phyloP scores from a whole-genome alignment of 2,329 filamentous ascomycete genomes.

The Botrytis byssoidea region DNA sequence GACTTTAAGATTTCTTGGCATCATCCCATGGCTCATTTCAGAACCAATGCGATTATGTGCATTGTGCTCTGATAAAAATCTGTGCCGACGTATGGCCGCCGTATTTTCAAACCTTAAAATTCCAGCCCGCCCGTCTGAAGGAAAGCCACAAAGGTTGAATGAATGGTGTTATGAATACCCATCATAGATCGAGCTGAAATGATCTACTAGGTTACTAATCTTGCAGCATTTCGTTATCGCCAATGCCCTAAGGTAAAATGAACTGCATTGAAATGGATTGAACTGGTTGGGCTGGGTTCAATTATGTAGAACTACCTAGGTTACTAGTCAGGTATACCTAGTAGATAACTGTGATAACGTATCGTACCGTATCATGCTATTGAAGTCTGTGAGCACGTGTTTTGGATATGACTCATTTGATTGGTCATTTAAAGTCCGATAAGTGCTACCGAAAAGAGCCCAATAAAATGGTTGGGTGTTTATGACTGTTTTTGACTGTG shows the following conservation, averaged over 20 bases:
- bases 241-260: background rate
- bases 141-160: background rate
- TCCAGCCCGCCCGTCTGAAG: background rate
- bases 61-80: background rate
- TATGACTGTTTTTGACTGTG: background rate
- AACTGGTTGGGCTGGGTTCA: background rate
- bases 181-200: background rate
- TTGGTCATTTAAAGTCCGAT: background rate
- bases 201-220: background rate
- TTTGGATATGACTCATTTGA: background rate
- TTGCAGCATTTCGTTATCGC: background rate
- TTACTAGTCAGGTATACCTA: too few relatives aligned
- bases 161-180: background rate
- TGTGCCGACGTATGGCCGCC: background rate
- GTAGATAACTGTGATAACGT: background rate
- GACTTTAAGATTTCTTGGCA: background rate
- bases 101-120: background rate
- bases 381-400: background rate
- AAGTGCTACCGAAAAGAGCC: background rate
- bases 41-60: background rate
- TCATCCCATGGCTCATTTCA: constrained; percentile 4
- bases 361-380: background rate
- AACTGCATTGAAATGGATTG: background rate
- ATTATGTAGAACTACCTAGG: background rate
- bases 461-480: background rate